Evolutionary conservation across 805 yeast genomes (phyloP).

Genomic region (Ogataea allantospora): DNA sequence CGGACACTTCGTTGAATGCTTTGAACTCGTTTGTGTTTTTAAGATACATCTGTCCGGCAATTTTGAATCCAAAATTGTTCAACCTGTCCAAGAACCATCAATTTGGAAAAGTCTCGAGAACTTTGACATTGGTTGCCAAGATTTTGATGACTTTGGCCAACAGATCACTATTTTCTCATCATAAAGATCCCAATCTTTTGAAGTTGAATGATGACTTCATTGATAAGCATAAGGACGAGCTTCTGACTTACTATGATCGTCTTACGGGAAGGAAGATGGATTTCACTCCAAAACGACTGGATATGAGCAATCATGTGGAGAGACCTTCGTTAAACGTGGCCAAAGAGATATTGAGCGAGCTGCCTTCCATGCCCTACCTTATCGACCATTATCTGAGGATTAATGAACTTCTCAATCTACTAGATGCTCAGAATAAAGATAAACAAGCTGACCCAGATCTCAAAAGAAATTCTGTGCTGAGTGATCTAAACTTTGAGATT

Average conservation of each 20-base stretch:
- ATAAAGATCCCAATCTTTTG: constrained; percentile 79
- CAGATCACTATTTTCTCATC: constrained; percentile 65
- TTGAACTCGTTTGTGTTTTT: constrained; percentile 81
- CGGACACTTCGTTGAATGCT: constrained; percentile 58
- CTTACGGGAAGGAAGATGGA: constrained; percentile 68
- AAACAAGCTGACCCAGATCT: constrained; percentile 20
- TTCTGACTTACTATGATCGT: constrained; percentile 67
- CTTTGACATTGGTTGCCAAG: constrained; percentile 80
- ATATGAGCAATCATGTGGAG: constrained; percentile 53
- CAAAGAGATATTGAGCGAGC: constrained; percentile 50
- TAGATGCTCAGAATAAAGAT: constrained; percentile 30
- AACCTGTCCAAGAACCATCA: constrained; percentile 70
- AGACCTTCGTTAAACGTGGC: constrained; percentile 58
- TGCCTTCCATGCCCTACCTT: constrained; percentile 66
- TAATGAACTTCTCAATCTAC: constrained; percentile 53
- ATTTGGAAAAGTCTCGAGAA: constrained; percentile 67
- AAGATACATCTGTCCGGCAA: constrained; percentile 86
- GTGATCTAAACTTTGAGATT: constrained; percentile 35
- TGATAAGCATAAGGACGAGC: constrained; percentile 51
- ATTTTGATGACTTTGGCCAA: constrained; percentile 76
- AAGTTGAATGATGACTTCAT: constrained; percentile 67
- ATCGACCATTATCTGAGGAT: constrained; percentile 64
- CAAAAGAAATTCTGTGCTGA: constrained; percentile 19
- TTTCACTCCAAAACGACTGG: constrained; percentile 55
- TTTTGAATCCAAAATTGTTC: constrained; percentile 84